Evolutionary conservation across 805 yeast species (phyloP), one percentile per base, ranked within the genome.

Genomic region (Candida morakotiae): DNA sequence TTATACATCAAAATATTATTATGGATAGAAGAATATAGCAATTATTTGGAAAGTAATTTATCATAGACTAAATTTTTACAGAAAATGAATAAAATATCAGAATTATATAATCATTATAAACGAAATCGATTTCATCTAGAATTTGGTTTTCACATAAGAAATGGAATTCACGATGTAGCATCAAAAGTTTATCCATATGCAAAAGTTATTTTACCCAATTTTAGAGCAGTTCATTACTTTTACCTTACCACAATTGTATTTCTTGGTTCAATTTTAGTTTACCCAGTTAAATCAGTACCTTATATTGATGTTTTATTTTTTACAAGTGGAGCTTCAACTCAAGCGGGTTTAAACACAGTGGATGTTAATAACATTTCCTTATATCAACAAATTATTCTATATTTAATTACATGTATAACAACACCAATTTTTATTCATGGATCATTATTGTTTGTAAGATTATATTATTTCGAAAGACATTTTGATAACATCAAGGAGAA

Each of bases 351-450:
- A 38, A 88, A 87, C 55, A 83, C 96, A 0, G 67, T 86, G 17
- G 77, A 87, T 48, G 45, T 82, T 26, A 87, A 87, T 54, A 59
- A 66, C 0, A 46, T 89, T 39, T 60, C 70, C 0, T 56, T 84
- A 31, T 91, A 82, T 62, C 98, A 93, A 58, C 98, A 91, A 54
- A 73, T 88, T 11, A 67, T 74, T 8, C 58, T 91, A 2, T 87
- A 81, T 53, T 45, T 85, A 9, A 42, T 78, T 2, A 62, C 89
- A 20, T 67, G 78, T 44, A 48, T 87, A 15, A 75, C 94, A 3
- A 88, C 95, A 0, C 98, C 98, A 1, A 85, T 93, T 15, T 82
- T 83, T 53, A 86, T 94, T 37, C 95, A 93, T 56, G 78, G 95
- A 0, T 72, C 76, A 1, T 64, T 93, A 24, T 80, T 87, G 7